Conservation (phyloP, 768 basidiomycete genomes). For the Mycena latifolia region DNA sequence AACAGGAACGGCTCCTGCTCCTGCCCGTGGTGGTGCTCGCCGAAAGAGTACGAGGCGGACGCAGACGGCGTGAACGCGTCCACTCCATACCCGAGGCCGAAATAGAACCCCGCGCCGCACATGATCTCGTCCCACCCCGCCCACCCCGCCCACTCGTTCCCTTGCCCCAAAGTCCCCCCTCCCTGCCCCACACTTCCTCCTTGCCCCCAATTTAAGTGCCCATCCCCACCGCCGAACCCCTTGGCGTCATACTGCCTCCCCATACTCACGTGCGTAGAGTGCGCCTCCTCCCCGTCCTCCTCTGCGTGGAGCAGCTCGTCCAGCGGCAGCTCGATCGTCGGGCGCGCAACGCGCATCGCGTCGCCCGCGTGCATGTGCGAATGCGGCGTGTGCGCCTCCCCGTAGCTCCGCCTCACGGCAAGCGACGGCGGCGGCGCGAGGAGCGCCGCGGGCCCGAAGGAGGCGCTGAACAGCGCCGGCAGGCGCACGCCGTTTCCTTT, state of each 20-base stretch:
- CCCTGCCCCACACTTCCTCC: too few relatives aligned
- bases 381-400: slow-evolving; percentile 63
- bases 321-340: slow-evolving; percentile 89
- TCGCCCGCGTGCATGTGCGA: slow-evolving; percentile 31
- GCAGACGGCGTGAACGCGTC: too few relatives aligned
- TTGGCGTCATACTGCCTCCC: too few relatives aligned
- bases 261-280: too few relatives aligned
- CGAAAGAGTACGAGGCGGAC: too few relatives aligned
- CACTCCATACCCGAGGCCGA: too few relatives aligned
- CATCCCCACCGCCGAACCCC: too few relatives aligned
- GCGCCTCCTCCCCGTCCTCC: slow-evolving; percentile 44
- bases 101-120: slow-evolving; percentile 8
- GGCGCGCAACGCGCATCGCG: slow-evolving; percentile 65
- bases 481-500: slow-evolving; percentile 71
- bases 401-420: slow-evolving; percentile 79
- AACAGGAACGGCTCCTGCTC: too few relatives aligned
- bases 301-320: slow-evolving; percentile 79
- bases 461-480: slow-evolving; percentile 77
- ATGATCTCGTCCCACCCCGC: slow-evolving; percentile 30
- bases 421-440: slow-evolving; percentile 69
- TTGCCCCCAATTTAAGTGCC: too few relatives aligned
- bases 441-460: slow-evolving; percentile 84
- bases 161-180: background rate
- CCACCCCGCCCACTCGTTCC: background rate
- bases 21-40: too few relatives aligned